Evolutionary conservation across 2,329 filamentous ascomycete genomes (phyloP).

Genomic region (Bipolaris victoriae): DNA sequence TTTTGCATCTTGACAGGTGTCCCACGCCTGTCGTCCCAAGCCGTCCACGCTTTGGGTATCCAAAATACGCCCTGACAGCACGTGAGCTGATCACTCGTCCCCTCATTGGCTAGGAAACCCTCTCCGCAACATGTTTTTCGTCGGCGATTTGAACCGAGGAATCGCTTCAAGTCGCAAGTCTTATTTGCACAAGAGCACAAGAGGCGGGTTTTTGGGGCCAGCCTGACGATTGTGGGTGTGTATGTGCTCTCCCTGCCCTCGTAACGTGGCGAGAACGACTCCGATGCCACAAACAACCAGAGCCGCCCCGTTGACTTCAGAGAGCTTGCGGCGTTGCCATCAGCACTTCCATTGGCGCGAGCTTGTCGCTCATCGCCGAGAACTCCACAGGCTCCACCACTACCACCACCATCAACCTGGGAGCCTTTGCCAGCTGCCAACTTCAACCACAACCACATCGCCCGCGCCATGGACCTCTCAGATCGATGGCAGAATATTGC

Average conservation of each 20-base stretch:
- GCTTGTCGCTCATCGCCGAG: conserved; percentile 11
- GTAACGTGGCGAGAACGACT: conserved; percentile 4
- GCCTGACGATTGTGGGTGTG: neutral
- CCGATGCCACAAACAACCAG: neutral
- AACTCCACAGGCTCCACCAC: conserved; percentile 12
- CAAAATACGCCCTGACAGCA: conserved; percentile 5
- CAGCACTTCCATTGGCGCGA: conserved; percentile 5
- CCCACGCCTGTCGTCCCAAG: neutral
- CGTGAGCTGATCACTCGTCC: conserved; percentile 13
- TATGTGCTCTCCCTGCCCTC: neutral
- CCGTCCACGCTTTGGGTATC: neutral
- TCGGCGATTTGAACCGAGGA: conserved; percentile 17
- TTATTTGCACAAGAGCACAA: conserved; percentile 5
- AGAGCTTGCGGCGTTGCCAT: conserved; percentile 1
- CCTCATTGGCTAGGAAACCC: conserved; percentile 17
- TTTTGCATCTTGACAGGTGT: neutral
- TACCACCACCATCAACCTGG: neutral
- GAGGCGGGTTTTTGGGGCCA: neutral
- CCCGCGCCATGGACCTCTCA: conserved; percentile 24
- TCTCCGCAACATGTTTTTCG: conserved; percentile 14
- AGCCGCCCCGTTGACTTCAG: neutral
- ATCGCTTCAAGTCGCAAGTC: conserved; percentile 13
- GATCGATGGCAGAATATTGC: conserved; percentile 35
- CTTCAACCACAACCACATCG: conserved; percentile 3
- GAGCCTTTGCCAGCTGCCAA: conserved; percentile 1